Evolutionary conservation across 2,329 filamentous ascomycete genomes (phyloP).

Genomic region (Diaporthe aspalathi): DNA sequence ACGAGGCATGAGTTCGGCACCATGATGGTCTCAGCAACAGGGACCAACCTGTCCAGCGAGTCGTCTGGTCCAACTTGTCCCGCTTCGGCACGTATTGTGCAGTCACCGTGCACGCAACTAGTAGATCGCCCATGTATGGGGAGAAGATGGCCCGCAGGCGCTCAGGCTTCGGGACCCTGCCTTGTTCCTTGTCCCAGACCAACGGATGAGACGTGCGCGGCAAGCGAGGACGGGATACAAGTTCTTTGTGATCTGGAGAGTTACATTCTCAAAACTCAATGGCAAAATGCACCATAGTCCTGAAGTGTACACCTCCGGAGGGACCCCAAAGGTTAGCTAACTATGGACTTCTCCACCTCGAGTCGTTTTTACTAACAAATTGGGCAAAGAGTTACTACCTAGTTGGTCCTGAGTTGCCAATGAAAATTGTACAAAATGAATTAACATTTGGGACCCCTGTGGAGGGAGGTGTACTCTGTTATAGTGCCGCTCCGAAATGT

Average conservation of each 20-base stretch:
- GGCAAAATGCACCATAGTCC: constrained; percentile 10
- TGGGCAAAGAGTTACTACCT: no score
- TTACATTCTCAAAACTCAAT: constrained; percentile 22
- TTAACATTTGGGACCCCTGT: no score
- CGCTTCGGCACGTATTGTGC: constrained; percentile 33
- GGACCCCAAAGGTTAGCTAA: no score
- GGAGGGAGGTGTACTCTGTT: no score
- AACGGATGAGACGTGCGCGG: constrained; percentile 37
- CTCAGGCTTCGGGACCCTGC: constrained; percentile 29
- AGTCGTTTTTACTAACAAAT: no score
- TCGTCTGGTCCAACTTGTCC: constrained; percentile 25
- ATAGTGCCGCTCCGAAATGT: background rate
- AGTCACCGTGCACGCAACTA: constrained; percentile 28
- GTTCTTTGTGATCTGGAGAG: constrained; percentile 7
- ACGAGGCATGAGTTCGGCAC: constrained; percentile 3
- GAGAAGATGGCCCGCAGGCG: constrained; percentile 20
- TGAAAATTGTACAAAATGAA: no score
- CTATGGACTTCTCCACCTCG: no score
- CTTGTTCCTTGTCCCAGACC: constrained; percentile 25
- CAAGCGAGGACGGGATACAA: constrained; percentile 24
- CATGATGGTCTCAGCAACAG: constrained; percentile 27
- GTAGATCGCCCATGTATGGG: constrained; percentile 16
- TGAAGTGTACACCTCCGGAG: no score
- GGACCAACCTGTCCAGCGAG: constrained; percentile 9
- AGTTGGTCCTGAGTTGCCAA: no score